phyloP scores from a whole-genome alignment of 2,329 filamentous ascomycete genomes.

The Ceratocystis destructans region DNA sequence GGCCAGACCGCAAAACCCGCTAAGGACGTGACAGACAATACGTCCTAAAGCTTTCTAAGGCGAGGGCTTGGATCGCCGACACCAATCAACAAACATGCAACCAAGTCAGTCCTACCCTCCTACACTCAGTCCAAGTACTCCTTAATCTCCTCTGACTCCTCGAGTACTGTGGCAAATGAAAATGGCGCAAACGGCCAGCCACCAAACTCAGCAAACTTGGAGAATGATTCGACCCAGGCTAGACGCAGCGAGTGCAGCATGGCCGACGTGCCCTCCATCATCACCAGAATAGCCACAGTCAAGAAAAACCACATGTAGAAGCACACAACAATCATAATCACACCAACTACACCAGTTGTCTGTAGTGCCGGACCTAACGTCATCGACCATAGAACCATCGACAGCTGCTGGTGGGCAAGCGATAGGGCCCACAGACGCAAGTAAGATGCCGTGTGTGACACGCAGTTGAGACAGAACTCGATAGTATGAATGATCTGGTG shows the following conservation, averaged over 20 bases:
- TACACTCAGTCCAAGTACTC: conserved; percentile 37
- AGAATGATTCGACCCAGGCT: conserved; percentile 96
- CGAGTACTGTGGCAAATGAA: conserved; percentile 69
- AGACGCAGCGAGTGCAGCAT: conserved; percentile 79
- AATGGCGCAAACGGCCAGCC: conserved; percentile 81
- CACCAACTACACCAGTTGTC: conserved; percentile 51
- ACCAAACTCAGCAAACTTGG: conserved; percentile 88
- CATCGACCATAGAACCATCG: conserved; percentile 92
- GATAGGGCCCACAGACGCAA: conserved; percentile 96
- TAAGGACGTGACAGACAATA: too few species aligned
- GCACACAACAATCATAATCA: conserved; percentile 65
- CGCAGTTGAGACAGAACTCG: conserved; percentile 97
- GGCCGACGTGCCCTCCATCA: conserved; percentile 92
- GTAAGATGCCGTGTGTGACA: conserved; percentile 97
- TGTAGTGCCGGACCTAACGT: conserved; percentile 67
- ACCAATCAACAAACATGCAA: not conserved
- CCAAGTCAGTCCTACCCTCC: not conserved
- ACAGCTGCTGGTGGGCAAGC: conserved; percentile 93
- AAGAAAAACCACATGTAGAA: conserved; percentile 89
- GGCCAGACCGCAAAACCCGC: too few species aligned
- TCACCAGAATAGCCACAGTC: conserved; percentile 55
- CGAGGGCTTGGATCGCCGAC: not conserved
- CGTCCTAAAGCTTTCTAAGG: too few species aligned
- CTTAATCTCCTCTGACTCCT: conserved; percentile 58
- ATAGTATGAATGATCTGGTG: conserved; percentile 99